Evolutionary conservation across 352 stramenopile species (phyloP), one percentile per base, ranked within the genome.

Genomic region (Phytophthora cryptogea): DNA sequence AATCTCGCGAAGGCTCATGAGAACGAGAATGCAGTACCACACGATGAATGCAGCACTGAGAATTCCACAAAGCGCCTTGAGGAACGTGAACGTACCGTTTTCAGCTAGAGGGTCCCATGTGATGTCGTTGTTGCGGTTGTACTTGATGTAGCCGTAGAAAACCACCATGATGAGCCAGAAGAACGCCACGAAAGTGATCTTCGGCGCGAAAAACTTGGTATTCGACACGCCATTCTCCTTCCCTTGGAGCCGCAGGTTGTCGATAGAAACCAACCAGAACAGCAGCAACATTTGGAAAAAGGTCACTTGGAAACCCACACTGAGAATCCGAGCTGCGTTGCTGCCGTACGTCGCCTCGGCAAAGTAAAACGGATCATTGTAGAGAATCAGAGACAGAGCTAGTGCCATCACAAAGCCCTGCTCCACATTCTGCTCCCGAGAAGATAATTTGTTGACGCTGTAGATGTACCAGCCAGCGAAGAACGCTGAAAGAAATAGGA

Each of bases 61-160:
- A 17, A 76, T 55, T 8, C 54, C 74, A 30, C 74, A 76, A 27
- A 86, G 31, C 2, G 61, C 60, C 23, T 68, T 63, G 13, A 76
- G 63, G 8, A 76, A 57, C 3, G 68, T 59, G 41, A 84, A 86
- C 35, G 66, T 70, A 30, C 48, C 47, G 63, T 81, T 83, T 14
- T 63, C 59, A 3, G 53, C 68, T 1, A 88, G 51, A 2, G 75
- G 75, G 10, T 86, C 52, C 70, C 74, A 86, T 1, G 55, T 75
- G 6, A 63, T 65, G 32, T 84, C 78, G 59, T 88, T 83, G 61
- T 79, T 88, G 43, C 66, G 57, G 44, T 83, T 72, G 61, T 83
- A 83, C 58, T 86, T 88, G 56, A 83, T 78, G 69, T 85, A 86
- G 10, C 68, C 76, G 35, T 76, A 75, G 69, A 80, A 85, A 36